phyloP scores from a whole-genome alignment of 495 filamentous ascomycete genomes.

The Penicillium malachiteum region DNA sequence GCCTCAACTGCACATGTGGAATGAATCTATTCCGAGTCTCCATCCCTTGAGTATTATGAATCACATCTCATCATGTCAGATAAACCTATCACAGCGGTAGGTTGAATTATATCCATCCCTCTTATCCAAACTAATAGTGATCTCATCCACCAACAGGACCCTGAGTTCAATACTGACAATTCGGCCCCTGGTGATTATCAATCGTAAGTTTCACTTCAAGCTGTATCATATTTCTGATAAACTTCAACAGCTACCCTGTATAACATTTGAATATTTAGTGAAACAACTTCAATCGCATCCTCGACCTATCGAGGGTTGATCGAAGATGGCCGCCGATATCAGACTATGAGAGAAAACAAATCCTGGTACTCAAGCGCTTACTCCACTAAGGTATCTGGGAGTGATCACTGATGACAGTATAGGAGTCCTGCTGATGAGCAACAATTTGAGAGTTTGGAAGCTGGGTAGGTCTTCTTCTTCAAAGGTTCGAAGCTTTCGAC shows the following conservation, averaged over 20 bases:
- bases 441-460: constrained; percentile 14
- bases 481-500: not conserved
- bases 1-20: too few species aligned
- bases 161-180: not conserved
- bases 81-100: too few species aligned
- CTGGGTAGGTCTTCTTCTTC: not conserved
- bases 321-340: constrained; percentile 7
- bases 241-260: too few species aligned
- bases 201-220: constrained; percentile 2
- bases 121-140: too few species aligned
- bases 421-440: constrained; percentile 10
- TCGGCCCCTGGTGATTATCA: not conserved
- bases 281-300: constrained; percentile 14
- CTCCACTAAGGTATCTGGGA: too few species aligned
- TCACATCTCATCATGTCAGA: too few species aligned
- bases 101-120: too few species aligned
- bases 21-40: too few species aligned
- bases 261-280: not conserved
- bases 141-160: too few species aligned
- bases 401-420: not conserved
- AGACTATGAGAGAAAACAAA: not conserved
- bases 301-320: constrained; percentile 11
- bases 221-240: not conserved
- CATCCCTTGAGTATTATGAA: too few species aligned
- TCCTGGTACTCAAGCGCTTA: not conserved